A percentile compares a stretch with the other conserved stretches of the same genome.
These are phyloP conservation scores for Exophiala phaeomuriformis DNA, from an alignment of 2,329 filamentous ascomycete species.

Conservation along the genomic window DNA sequence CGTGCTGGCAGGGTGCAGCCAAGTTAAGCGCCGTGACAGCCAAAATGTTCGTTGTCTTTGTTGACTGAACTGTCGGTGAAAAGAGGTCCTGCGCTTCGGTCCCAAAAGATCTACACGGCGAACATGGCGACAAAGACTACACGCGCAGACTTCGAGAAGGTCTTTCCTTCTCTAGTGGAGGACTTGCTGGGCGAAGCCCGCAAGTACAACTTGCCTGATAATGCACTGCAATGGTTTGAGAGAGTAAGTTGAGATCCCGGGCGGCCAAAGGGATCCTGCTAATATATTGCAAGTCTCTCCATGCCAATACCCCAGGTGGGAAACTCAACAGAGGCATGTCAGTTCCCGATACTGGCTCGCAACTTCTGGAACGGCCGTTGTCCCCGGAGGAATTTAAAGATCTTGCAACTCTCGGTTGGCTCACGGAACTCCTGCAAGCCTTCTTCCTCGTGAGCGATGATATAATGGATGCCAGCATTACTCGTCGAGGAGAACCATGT, in stretches of 20 bases:
- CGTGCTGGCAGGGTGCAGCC: background rate
- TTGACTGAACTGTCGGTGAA: constrained; percentile 11
- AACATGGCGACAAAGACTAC: constrained; percentile 65
- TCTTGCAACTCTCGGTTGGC: constrained; percentile 83
- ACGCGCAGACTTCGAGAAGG: constrained; percentile 68
- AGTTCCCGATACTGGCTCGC: constrained; percentile 79
- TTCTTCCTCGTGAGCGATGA: constrained; percentile 99
- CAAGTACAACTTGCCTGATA: constrained; percentile 73
- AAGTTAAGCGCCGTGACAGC: background rate
- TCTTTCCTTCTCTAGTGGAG: constrained; percentile 79
- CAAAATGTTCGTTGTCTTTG: constrained; percentile 7
- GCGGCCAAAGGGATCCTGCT: background rate
- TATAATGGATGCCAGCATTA: constrained; percentile 96
- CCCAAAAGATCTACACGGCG: background rate
- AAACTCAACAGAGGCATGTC: constrained; percentile 99
- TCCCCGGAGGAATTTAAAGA: constrained; percentile 79
- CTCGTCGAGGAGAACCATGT: constrained; percentile 86
- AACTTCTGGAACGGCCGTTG: constrained; percentile 67
- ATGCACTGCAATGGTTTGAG: constrained; percentile 80
- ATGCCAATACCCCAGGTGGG: constrained; percentile 81
- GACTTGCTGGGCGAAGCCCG: constrained; percentile 72
- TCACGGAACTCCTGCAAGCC: constrained; percentile 95
- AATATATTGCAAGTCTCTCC: constrained; percentile 55
- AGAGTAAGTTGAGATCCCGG: constrained; percentile 47
- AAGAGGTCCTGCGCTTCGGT: background rate